These are phyloP conservation scores for Fusarium albidum DNA, from an alignment of 2,329 filamentous ascomycete genomes.

Conservation along the genomic window DNA sequence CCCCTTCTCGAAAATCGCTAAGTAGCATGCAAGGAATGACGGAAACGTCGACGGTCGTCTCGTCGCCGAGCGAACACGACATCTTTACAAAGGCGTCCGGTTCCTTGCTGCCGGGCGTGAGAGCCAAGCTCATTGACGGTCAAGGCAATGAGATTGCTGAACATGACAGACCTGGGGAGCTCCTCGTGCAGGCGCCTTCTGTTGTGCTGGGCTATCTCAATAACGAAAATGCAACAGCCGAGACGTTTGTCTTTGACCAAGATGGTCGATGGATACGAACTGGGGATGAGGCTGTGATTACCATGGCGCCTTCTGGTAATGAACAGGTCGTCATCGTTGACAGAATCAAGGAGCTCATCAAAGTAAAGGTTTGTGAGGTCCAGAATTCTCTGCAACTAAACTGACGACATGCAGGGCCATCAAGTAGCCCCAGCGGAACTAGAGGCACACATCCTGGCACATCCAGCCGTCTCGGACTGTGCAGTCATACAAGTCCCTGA, in stretches of 20 bases:
- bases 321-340: slow-evolving; percentile 89
- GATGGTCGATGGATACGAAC: slow-evolving; percentile 81
- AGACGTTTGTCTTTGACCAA: slow-evolving; percentile 74
- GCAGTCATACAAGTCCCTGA: slow-evolving; percentile 77
- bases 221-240: slow-evolving; percentile 81
- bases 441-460: too few species aligned
- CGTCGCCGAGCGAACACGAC: too few species aligned
- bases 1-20: too few species aligned
- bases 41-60: too few species aligned
- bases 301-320: slow-evolving; percentile 67
- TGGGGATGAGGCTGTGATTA: slow-evolving; percentile 81
- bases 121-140: slow-evolving; percentile 68
- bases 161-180: slow-evolving; percentile 78
- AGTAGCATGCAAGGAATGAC: too few species aligned
- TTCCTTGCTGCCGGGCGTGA: slow-evolving; percentile 67
- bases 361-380: slow-evolving; percentile 68
- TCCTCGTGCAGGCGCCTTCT: slow-evolving; percentile 78
- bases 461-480: slow-evolving; percentile 74
- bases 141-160: slow-evolving; percentile 73
- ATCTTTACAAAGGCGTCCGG: slow-evolving; percentile 67
- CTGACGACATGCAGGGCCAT: too few species aligned
- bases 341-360: slow-evolving; percentile 75
- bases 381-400: not conserved
- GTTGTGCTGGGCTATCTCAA: slow-evolving; percentile 85
- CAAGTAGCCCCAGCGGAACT: too few species aligned